These are phyloP conservation scores for Aspergillus brasiliensis DNA, from an alignment of 2,329 filamentous ascomycete species.

Conservation along the genomic window DNA sequence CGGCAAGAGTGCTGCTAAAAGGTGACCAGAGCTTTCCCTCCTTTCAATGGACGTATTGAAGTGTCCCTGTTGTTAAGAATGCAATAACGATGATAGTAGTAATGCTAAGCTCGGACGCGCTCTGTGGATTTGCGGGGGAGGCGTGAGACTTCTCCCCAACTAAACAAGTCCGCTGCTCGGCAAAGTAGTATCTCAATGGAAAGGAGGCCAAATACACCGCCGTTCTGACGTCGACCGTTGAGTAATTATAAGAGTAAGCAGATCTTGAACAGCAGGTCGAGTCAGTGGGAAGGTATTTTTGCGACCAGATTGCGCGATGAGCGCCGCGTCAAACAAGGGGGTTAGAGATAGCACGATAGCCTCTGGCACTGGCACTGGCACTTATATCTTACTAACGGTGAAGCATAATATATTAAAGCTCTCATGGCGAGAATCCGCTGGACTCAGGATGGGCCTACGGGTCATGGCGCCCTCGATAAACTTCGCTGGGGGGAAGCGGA, in stretches of 20 bases:
- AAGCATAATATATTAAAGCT: slow-evolving; percentile 6
- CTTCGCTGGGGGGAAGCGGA: slow-evolving; percentile 1
- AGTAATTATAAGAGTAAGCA: not conserved
- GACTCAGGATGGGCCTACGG: not conserved
- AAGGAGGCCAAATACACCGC: slow-evolving; percentile 3
- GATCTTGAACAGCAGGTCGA: not conserved
- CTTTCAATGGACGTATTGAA: not conserved
- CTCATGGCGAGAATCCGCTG: not conserved
- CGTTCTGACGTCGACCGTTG: slow-evolving; percentile 13
- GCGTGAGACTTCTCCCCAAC: not conserved
- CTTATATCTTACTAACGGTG: not conserved
- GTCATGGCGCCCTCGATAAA: slow-evolving; percentile 8
- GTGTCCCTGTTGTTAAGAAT: not conserved
- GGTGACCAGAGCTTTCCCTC: not conserved
- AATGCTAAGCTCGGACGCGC: not conserved
- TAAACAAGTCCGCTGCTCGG: not conserved
- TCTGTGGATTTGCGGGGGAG: not conserved
- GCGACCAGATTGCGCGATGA: slow-evolving; percentile 2
- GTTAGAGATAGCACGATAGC: not conserved
- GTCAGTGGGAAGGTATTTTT: not conserved
- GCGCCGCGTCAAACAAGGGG: slow-evolving; percentile 1
- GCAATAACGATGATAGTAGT: not conserved
- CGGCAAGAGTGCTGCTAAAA: not conserved
- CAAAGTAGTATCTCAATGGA: not conserved
- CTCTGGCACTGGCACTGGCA: not conserved